Conservation (phyloP, 345 rosid species). For the Raphanus sativus region DNA sequence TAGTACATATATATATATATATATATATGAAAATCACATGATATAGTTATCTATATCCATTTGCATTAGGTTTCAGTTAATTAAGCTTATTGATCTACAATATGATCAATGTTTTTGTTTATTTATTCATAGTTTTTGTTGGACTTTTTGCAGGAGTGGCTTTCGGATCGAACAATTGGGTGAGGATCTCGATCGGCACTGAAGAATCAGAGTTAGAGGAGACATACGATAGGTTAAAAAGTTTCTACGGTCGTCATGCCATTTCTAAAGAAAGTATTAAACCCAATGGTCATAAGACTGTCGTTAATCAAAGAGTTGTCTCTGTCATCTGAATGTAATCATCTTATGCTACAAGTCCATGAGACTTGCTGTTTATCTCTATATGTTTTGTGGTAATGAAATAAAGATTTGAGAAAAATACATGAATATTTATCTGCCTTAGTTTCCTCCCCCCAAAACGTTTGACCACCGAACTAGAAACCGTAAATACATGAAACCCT, state of each 20-base stretch:
- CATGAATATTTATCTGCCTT: too few relatives aligned
- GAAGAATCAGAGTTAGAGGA: slow-evolving; percentile 49
- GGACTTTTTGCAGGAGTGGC: slow-evolving; percentile 38
- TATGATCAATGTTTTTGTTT: neutral
- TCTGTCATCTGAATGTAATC: neutral
- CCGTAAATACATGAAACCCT: too few relatives aligned
- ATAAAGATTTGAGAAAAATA: too few relatives aligned
- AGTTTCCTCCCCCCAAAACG: too few relatives aligned
- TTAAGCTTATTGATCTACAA: neutral
- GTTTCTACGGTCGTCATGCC: slow-evolving; percentile 52
- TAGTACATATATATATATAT: neutral
- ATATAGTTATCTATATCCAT: neutral
- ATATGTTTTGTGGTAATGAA: too few relatives aligned
- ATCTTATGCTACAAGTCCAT: neutral
- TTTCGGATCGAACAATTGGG: slow-evolving; percentile 59
- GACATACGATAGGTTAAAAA: slow-evolving; percentile 53
- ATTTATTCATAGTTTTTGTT: neutral
- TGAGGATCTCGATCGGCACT: slow-evolving; percentile 50
- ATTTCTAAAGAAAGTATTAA: neutral
- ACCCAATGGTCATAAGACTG: neutral
- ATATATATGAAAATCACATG: neutral
- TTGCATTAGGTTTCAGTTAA: neutral
- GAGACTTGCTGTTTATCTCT: neutral
- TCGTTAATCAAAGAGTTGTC: neutral
- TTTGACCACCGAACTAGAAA: too few relatives aligned